phyloP scores from a whole-genome alignment of 2,329 filamentous ascomycete species.

The Didymellaceae sp. region DNA sequence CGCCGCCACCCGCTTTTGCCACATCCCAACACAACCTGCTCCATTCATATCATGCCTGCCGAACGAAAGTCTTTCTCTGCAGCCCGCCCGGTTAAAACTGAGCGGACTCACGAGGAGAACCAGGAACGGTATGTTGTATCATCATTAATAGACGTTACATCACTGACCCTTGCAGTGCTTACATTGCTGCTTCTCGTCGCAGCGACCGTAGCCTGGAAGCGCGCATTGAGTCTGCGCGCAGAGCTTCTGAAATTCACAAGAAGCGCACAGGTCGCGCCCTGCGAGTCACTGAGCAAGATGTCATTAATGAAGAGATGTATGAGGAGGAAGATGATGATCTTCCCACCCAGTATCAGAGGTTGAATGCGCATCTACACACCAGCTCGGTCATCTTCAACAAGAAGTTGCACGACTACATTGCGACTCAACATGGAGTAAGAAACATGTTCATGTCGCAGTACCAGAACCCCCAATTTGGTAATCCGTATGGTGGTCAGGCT shows the following conservation, averaged over 20 bases:
- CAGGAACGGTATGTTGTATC: slow-evolving; percentile 66
- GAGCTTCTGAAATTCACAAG: slow-evolving; percentile 91
- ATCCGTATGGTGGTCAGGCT: slow-evolving; percentile 26
- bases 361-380: slow-evolving; percentile 68
- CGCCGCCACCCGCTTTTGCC: slow-evolving; percentile 17
- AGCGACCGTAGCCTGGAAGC: slow-evolving; percentile 88
- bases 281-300: slow-evolving; percentile 83
- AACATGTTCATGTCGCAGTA: slow-evolving; percentile 49
- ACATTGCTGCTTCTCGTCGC: slow-evolving; percentile 87
- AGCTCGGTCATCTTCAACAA: slow-evolving; percentile 67
- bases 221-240: slow-evolving; percentile 82
- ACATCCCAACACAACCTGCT: background rate
- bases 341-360: slow-evolving; percentile 68
- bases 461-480: slow-evolving; percentile 26
- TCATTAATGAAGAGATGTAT: slow-evolving; percentile 93
- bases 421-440: slow-evolving; percentile 64
- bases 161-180: slow-evolving; percentile 65
- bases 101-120: slow-evolving; percentile 80
- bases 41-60: slow-evolving; percentile 47
- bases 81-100: slow-evolving; percentile 64
- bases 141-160: background rate
- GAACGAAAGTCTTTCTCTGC: slow-evolving; percentile 43
- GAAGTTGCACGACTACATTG: slow-evolving; percentile 65
- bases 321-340: slow-evolving; percentile 90
- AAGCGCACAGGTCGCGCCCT: slow-evolving; percentile 82